phyloP scores from a whole-genome alignment of 805 yeast species.

The Wickerhamomyces bovis region DNA sequence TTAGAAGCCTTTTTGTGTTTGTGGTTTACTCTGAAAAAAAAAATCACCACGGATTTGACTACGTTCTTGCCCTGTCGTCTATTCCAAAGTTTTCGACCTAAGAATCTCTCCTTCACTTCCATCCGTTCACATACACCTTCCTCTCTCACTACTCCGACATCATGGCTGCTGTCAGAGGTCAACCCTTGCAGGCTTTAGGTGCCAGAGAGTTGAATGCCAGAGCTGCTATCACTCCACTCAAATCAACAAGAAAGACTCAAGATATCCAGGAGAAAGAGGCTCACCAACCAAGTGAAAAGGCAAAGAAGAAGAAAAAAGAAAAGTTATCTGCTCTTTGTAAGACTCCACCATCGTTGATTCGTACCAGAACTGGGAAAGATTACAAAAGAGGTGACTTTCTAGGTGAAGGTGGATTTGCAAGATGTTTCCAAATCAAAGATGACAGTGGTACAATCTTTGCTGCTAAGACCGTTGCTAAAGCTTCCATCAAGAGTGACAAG shows the following conservation, averaged over 20 bases:
- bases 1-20: neutral
- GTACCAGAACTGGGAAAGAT: constrained; percentile 81
- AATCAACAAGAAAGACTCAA: constrained; percentile 23
- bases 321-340: constrained; percentile 87
- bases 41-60: neutral
- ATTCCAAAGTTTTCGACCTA: neutral
- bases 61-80: neutral
- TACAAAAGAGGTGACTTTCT: constrained; percentile 85
- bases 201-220: constrained; percentile 29
- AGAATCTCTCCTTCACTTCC: neutral
- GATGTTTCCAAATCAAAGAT: constrained; percentile 96
- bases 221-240: constrained; percentile 24
- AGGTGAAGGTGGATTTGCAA: constrained; percentile 98
- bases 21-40: neutral
- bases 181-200: constrained; percentile 33
- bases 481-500: constrained; percentile 85
- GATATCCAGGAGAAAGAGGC: constrained; percentile 14
- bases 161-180: constrained; percentile 31
- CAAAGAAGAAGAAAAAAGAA: constrained; percentile 78
- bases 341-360: constrained; percentile 92
- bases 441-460: constrained; percentile 83
- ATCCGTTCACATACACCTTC: neutral
- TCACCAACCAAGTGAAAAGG: constrained; percentile 26
- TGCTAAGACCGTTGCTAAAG: constrained; percentile 96
- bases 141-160: neutral